Percentiles rank a stretch among this genome's conserved stretches.
These are phyloP conservation scores for Rhododendron molle DNA, from an alignment of 148 eudicot species.

Conservation along the genomic window DNA sequence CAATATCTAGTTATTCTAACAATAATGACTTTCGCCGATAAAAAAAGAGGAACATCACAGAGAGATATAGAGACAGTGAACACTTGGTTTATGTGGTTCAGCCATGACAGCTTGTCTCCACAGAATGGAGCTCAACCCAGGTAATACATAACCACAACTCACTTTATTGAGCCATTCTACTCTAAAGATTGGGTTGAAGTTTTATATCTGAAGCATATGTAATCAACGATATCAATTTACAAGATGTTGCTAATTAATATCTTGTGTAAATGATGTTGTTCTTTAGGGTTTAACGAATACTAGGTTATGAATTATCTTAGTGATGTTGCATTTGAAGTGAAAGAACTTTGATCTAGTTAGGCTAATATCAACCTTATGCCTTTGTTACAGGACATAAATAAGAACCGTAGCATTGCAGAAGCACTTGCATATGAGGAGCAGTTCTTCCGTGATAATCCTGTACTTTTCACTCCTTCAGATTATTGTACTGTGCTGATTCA, in stretches of 20 bases:
- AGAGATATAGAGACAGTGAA: background rate
- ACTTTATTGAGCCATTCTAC: background rate
- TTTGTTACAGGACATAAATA: constrained; percentile 39
- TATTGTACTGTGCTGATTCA: background rate
- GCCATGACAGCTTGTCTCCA: background rate
- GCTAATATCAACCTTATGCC: background rate
- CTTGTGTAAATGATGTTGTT: background rate
- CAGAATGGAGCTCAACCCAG: background rate
- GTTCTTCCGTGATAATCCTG: constrained; percentile 42
- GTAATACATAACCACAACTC: background rate
- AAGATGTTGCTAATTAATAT: background rate
- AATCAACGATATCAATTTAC: background rate
- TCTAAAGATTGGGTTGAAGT: background rate
- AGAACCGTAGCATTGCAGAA: constrained; percentile 35
- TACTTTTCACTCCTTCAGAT: constrained; percentile 14
- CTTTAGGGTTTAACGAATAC: background rate
- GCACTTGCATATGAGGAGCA: constrained; percentile 44
- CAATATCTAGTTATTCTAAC: background rate
- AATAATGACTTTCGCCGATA: no score
- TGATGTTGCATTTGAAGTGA: background rate
- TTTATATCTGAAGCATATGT: background rate
- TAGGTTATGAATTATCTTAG: background rate
- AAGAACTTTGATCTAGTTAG: background rate
- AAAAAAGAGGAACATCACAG: background rate
- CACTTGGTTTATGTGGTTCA: background rate